Conservation (phyloP, 345 rosid genomes). For the Garcia nutans region DNA sequence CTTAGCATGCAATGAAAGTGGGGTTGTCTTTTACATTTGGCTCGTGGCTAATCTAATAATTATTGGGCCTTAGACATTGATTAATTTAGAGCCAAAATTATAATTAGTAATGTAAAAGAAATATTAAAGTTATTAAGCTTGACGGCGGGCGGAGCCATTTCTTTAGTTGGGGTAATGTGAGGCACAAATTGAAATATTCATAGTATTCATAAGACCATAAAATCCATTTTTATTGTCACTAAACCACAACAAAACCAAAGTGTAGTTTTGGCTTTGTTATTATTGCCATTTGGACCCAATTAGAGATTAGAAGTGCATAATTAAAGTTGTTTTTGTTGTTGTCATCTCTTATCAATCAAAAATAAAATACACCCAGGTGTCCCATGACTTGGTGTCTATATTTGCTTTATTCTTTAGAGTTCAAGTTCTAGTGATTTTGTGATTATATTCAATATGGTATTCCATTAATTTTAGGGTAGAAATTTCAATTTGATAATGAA, state of each 20-base stretch:
- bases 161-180: slow-evolving; percentile 10
- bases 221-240: slow-evolving; percentile 12
- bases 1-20: background rate
- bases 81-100: slow-evolving; percentile 10
- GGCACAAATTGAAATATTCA: background rate
- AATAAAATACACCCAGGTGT: slow-evolving; percentile 8
- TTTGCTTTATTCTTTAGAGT: slow-evolving; percentile 5
- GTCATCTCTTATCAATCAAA: slow-evolving; percentile 5
- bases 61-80: slow-evolving; percentile 23
- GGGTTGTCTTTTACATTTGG: background rate
- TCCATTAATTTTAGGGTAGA: background rate
- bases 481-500: background rate
- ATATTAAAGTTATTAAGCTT: slow-evolving; percentile 17
- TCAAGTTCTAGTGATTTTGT: background rate
- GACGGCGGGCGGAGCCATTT: slow-evolving; percentile 40
- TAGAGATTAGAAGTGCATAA: slow-evolving; percentile 11
- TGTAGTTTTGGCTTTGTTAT: slow-evolving; percentile 12
- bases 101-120: background rate
- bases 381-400: slow-evolving; percentile 26
- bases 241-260: background rate
- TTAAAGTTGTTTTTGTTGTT: slow-evolving; percentile 11
- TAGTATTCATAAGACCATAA: background rate
- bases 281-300: slow-evolving; percentile 25
- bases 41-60: slow-evolving; percentile 25
- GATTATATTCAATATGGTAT: background rate